phyloP scores from a whole-genome alignment of 495 filamentous ascomycete genomes.

The Penicillium canariense region DNA sequence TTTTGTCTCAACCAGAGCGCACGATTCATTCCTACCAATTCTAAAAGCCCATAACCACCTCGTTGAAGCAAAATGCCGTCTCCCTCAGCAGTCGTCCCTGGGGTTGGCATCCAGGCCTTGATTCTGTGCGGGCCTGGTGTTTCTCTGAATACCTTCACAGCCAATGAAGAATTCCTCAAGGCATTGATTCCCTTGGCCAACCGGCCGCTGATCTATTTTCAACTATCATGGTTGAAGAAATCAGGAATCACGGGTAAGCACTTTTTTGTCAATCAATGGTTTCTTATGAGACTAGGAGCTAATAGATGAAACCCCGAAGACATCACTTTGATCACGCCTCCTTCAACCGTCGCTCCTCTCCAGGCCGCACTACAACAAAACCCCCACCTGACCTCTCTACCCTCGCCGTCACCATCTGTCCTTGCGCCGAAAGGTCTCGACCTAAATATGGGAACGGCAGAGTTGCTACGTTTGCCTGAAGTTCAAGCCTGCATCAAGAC shows the following conservation, averaged over 20 bases:
- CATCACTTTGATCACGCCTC: constrained; percentile 80
- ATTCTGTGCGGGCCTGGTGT: constrained; percentile 84
- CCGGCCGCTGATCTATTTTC: constrained; percentile 93
- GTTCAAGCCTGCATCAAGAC: constrained; percentile 67
- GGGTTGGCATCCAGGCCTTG: constrained; percentile 84
- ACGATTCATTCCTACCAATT: no score
- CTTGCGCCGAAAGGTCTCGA: constrained; percentile 69
- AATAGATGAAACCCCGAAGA: constrained; percentile 46
- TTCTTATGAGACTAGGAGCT: background rate
- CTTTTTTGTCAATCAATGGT: no score
- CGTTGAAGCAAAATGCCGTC: constrained; percentile 9
- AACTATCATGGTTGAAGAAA: constrained; percentile 84
- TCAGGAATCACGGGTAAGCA: constrained; percentile 74
- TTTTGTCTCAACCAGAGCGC: background rate
- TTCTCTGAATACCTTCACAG: constrained; percentile 87
- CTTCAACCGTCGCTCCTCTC: constrained; percentile 67
- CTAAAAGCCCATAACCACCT: no score
- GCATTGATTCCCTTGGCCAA: constrained; percentile 90
- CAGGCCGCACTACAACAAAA: constrained; percentile 79
- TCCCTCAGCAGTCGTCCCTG: constrained; percentile 53
- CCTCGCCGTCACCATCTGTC: constrained; percentile 69
- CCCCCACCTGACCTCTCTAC: constrained; percentile 79
- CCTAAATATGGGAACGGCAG: constrained; percentile 79
- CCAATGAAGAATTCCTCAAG: constrained; percentile 73
- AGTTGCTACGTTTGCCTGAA: constrained; percentile 80